phyloP scores from a whole-genome alignment of 2,329 filamentous ascomycete species.

The Ascocoryne sarcoides region DNA sequence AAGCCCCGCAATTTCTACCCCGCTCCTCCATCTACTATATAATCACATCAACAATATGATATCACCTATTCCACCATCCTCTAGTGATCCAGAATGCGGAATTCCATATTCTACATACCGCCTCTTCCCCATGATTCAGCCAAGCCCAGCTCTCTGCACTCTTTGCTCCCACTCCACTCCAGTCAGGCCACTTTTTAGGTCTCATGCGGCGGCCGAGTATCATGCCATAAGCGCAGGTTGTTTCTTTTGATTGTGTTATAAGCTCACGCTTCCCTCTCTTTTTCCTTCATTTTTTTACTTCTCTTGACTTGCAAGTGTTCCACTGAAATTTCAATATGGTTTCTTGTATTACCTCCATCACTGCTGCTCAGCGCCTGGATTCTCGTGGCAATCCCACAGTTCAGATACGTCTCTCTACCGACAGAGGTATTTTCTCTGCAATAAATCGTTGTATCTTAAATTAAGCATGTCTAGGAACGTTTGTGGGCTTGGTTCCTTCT shows the following conservation, averaged over 20 bases:
- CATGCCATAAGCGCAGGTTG: slow-evolving; percentile 3
- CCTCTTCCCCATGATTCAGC: neutral
- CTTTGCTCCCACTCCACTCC: too few relatives aligned
- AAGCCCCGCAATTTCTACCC: too few relatives aligned
- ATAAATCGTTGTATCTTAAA: neutral
- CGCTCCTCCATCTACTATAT: too few relatives aligned
- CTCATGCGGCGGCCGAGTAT: neutral
- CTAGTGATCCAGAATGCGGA: too few relatives aligned
- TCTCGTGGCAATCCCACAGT: slow-evolving; percentile 31
- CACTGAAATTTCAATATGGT: slow-evolving; percentile 2
- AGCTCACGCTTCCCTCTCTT: neutral
- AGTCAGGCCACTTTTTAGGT: neutral
- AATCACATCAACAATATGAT: too few relatives aligned
- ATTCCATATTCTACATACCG: neutral
- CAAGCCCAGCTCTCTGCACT: neutral
- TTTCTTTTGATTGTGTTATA: neutral
- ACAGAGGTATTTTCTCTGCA: slow-evolving; percentile 15
- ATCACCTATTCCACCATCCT: too few relatives aligned
- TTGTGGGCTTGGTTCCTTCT: slow-evolving; percentile 28
- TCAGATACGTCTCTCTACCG: slow-evolving; percentile 26
- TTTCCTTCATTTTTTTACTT: neutral
- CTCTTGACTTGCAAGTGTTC: neutral
- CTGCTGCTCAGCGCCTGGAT: slow-evolving; percentile 26
- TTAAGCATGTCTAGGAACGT: slow-evolving; percentile 19
- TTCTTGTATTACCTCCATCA: slow-evolving; percentile 11